A percentile compares a stretch with the other conserved stretches of the same genome.
These are phyloP conservation scores for Diaporthe destruens DNA, from an alignment of 2,329 filamentous ascomycete genomes.

Conservation along the genomic window DNA sequence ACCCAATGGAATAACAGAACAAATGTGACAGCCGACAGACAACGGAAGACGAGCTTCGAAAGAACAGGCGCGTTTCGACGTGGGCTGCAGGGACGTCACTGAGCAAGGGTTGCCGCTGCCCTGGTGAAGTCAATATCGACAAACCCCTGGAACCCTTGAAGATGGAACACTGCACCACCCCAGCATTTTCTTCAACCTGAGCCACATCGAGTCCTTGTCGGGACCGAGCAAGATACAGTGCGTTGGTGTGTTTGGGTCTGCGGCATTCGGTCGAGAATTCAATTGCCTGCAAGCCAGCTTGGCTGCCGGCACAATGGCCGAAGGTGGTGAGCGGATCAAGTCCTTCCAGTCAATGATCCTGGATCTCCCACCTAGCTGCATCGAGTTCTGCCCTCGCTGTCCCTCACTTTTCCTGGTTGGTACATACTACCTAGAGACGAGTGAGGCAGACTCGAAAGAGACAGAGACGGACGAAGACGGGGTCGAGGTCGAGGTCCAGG, in stretches of 20 bases:
- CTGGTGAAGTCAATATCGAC: slow-evolving; percentile 17
- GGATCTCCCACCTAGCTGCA: slow-evolving; percentile 80
- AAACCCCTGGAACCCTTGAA: slow-evolving; percentile 19
- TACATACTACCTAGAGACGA: slow-evolving; percentile 81
- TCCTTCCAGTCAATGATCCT: slow-evolving; percentile 61
- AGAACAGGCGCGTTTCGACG: slow-evolving; percentile 8
- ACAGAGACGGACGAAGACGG: slow-evolving; percentile 43
- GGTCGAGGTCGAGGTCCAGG: slow-evolving; percentile 43
- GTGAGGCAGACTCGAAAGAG: slow-evolving; percentile 43
- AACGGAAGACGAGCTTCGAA: background rate
- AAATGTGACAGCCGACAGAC: background rate
- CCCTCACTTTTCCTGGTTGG: slow-evolving; percentile 81
- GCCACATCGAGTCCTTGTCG: background rate
- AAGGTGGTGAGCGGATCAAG: slow-evolving; percentile 28
- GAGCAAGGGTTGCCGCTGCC: slow-evolving; percentile 30
- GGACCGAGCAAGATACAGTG: background rate
- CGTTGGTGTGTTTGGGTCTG: background rate
- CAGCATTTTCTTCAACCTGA: background rate
- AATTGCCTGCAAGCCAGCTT: background rate
- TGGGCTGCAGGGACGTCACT: slow-evolving; percentile 20
- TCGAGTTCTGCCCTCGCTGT: slow-evolving; percentile 77
- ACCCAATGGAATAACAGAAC: background rate
- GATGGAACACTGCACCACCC: background rate
- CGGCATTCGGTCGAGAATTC: too few relatives aligned
- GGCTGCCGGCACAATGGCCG: slow-evolving; percentile 9